Base-by-base conservation (phyloP, 257 asterid species). In the Nemophila menziesii region DNA sequence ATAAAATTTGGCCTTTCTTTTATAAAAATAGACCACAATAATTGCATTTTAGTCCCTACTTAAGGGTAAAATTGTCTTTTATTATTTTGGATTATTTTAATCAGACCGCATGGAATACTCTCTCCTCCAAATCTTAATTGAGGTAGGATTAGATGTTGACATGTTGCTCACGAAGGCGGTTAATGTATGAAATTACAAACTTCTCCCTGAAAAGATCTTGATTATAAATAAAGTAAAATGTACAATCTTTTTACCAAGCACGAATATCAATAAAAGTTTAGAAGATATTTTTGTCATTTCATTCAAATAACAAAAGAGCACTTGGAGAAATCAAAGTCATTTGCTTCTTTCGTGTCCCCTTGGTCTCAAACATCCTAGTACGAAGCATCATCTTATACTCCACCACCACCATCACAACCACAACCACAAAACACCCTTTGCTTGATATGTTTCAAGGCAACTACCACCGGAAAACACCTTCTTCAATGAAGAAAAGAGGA, bases 371-470 rank as follows among this genome's bases (percentile, higher is more conserved):
- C 2, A 29, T 29, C 36, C 36, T 29, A 2, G 9, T 3, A 2
- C 12, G 8, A 2, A 29, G 3, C 36, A 29, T 29, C 9, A 2
- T 5, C 8, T 13, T 7, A 29, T 2, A 2, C 36, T 29, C 36
- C 10, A 26, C 5, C 33, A 5, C 33, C 33, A 26, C 33, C 33
- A 5, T 10, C 33, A 26, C 33, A 26, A 10, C 5, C 5, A 26
- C 5, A 7, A 10, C 8, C 36, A 29, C 36, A 29, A 10, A 29
- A 29, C 5, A 29, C 33, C 8, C 36, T 7, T 13, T 2, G 36
- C 3, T 5, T 40, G 27, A 29, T 3, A 29, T 6, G 12, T 42
- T 1, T 17, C 34, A 70, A 61, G 66, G 58, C 64, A 66, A 61
- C 54, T 64, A 24, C 10, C 20, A 24, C 4, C 33, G 4, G 9